Evolutionary conservation across 352 stramenopile species (phyloP).

Genomic region (Globisporangium emineosum): DNA sequence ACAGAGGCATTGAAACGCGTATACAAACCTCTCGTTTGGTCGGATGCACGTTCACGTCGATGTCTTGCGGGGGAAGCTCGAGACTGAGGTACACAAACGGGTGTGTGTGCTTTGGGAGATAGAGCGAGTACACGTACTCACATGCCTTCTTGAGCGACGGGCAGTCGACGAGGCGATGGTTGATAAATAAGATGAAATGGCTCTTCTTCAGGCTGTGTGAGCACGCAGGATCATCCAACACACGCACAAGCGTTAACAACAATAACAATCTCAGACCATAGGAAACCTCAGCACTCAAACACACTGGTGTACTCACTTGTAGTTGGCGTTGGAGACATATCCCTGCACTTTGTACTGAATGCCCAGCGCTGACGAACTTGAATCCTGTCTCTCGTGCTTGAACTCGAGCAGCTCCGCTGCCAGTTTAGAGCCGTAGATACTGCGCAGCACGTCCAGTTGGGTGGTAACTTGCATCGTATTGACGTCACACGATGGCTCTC

Average conservation of each 20-base stretch:
- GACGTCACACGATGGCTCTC: conserved; percentile 73
- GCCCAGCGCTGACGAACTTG: conserved; percentile 18
- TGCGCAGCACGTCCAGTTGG: conserved; percentile 71
- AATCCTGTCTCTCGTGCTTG: conserved; percentile 26
- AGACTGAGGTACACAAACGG: conserved; percentile 99
- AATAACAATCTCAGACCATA: background rate
- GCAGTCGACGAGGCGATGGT: conserved; percentile 95
- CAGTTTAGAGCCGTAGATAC: conserved; percentile 73
- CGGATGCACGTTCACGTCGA: conserved; percentile 99
- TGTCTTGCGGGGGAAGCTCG: conserved; percentile 87
- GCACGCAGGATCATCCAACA: background rate
- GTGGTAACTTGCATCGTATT: conserved; percentile 65
- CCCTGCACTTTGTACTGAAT: conserved; percentile 43
- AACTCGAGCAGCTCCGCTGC: conserved; percentile 59
- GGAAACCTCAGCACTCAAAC: background rate
- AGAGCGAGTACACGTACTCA: conserved; percentile 94
- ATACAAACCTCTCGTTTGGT: conserved; percentile 91
- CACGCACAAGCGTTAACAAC: background rate
- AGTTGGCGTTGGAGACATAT: conserved; percentile 89
- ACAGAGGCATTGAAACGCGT: no score
- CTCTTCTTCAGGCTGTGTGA: conserved; percentile 69
- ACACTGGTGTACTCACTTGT: conserved; percentile 41
- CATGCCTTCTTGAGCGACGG: conserved; percentile 89
- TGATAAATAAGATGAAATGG: conserved; percentile 96
- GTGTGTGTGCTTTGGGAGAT: conserved; percentile 92